phyloP scores from a whole-genome alignment of 768 basidiomycete genomes.

The Mycena amicta region DNA sequence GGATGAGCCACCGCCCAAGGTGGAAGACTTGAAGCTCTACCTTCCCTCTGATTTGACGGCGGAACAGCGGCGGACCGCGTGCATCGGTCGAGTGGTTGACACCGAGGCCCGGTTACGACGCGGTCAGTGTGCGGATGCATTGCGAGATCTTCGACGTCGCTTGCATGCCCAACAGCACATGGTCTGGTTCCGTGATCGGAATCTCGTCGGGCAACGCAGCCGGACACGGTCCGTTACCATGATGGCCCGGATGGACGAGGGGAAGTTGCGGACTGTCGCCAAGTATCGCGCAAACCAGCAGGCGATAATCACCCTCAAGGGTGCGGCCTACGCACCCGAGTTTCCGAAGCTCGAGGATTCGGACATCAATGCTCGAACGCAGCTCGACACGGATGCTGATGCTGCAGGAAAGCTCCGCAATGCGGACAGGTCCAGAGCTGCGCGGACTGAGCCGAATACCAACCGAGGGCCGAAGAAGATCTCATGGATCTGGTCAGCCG shows the following conservation, averaged over 20 bases:
- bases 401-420: too few relatives aligned
- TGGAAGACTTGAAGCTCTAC: constrained; percentile 4
- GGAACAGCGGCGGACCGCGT: neutral
- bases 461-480: too few relatives aligned
- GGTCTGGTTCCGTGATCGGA: constrained; percentile 3
- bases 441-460: neutral
- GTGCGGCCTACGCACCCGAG: neutral
- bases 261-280: neutral
- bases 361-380: neutral
- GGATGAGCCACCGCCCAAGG: neutral
- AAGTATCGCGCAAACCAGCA: neutral
- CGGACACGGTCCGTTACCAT: neutral
- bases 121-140: constrained; percentile 3
- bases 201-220: neutral
- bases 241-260: neutral
- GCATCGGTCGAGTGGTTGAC: neutral
- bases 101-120: constrained; percentile 3
- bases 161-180: constrained; percentile 8
- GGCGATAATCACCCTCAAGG: neutral
- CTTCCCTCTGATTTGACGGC: neutral
- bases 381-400: neutral
- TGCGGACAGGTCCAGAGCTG: too few relatives aligned
- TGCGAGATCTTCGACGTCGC: neutral
- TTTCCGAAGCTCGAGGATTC: neutral
- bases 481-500: constrained; percentile 14